Conservation (phyloP, 2,329 filamentous ascomycete species). For the Alternaria novae-zelandiae region DNA sequence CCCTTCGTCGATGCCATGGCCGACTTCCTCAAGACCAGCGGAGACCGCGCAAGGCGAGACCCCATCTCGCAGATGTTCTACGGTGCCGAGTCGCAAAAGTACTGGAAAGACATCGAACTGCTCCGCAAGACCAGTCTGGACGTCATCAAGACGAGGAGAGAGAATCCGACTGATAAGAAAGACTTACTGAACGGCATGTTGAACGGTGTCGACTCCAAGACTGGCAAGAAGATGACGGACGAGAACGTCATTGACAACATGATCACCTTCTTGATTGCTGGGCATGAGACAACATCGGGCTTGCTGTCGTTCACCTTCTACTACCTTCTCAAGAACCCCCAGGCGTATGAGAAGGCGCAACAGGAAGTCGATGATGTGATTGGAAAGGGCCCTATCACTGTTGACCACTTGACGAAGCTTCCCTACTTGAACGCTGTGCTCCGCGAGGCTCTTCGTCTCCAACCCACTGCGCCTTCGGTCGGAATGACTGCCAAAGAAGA, state of each 20-base stretch:
- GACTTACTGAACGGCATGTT: constrained; percentile 69
- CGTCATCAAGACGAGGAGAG: constrained; percentile 63
- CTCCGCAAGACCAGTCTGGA: constrained; percentile 64
- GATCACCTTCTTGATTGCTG: constrained; percentile 66
- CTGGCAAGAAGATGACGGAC: constrained; percentile 63
- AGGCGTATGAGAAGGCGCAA: constrained; percentile 57
- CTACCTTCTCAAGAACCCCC: constrained; percentile 60
- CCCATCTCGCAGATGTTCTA: constrained; percentile 45
- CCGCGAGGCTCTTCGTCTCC: constrained; percentile 63
- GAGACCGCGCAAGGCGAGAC: constrained; percentile 41
- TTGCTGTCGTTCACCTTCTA: constrained; percentile 55
- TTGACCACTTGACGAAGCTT: constrained; percentile 60
- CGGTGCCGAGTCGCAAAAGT: constrained; percentile 52
- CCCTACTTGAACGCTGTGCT: constrained; percentile 62
- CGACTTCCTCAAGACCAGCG: constrained; percentile 46
- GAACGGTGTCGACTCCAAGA: constrained; percentile 66
- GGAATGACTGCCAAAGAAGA: constrained; percentile 41
- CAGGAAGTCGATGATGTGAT: constrained; percentile 62
- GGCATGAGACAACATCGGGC: constrained; percentile 49
- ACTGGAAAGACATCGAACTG: constrained; percentile 59
- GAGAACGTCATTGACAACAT: constrained; percentile 72
- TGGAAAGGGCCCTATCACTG: constrained; percentile 53
- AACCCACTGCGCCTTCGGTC: constrained; percentile 62
- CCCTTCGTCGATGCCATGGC: constrained; percentile 49
- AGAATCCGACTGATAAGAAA: constrained; percentile 61